Conservation (phyloP, 2,329 filamentous ascomycete species). For the Madurella fahalii region DNA sequence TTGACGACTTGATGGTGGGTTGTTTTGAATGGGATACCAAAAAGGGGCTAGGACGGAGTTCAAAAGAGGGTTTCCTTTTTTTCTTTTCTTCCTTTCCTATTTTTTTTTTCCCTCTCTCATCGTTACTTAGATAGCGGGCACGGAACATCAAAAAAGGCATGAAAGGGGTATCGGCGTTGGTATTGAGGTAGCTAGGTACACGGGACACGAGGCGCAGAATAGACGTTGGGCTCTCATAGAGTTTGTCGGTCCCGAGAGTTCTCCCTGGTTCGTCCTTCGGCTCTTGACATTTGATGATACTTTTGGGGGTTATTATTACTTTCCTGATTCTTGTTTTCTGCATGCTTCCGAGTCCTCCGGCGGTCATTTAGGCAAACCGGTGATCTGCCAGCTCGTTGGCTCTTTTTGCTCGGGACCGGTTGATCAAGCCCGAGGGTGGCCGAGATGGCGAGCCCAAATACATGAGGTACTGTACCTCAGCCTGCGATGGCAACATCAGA, state of each 20-base stretch:
- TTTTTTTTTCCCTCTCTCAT: neutral
- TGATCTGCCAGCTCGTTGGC: too few species aligned
- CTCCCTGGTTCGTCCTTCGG: neutral
- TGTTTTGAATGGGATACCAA: neutral
- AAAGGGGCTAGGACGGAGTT: neutral
- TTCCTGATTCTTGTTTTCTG: too few species aligned
- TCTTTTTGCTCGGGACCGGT: too few species aligned
- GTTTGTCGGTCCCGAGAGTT: neutral
- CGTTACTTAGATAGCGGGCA: neutral
- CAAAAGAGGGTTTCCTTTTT: neutral
- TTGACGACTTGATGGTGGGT: neutral
- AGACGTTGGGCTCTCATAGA: slow-evolving; percentile 1
- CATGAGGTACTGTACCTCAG: too few species aligned
- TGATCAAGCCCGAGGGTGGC: too few species aligned
- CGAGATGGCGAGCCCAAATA: too few species aligned
- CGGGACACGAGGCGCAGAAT: neutral
- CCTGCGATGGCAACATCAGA: too few species aligned
- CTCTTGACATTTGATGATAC: too few species aligned
- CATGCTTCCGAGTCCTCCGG: neutral
- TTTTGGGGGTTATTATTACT: too few species aligned
- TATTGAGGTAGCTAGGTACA: neutral
- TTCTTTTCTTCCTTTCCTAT: neutral
- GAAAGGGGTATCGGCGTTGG: neutral
- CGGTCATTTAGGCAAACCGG: too few species aligned
- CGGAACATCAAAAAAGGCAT: neutral